phyloP scores from a whole-genome alignment of 257 asterid species.

The Linderniella brevidens region DNA sequence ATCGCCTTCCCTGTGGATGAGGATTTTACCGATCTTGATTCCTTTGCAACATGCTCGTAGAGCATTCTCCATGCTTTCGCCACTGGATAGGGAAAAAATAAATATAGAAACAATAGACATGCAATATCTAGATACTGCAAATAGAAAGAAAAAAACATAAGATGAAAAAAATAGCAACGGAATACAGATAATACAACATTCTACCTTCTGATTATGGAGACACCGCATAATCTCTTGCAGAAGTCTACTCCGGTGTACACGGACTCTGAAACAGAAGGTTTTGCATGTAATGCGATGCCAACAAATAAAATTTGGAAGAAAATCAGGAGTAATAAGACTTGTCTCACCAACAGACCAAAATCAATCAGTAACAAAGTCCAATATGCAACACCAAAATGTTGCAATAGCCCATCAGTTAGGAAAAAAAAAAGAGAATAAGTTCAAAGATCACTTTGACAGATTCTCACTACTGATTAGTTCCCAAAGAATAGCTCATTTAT shows the following conservation, averaged over 20 bases:
- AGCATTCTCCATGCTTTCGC: constrained; percentile 93
- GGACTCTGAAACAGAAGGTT: constrained; percentile 37
- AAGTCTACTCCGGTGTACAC: constrained; percentile 96
- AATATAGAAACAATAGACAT: background rate
- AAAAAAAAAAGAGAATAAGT: too few relatives aligned
- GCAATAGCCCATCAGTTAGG: too few relatives aligned
- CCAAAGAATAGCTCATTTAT: too few relatives aligned
- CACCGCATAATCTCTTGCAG: constrained; percentile 94
- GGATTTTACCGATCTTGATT: constrained; percentile 92
- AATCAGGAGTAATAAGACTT: too few relatives aligned
- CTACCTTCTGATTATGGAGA: constrained; percentile 90
- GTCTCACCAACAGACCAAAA: too few relatives aligned
- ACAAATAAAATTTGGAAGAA: too few relatives aligned
- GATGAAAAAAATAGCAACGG: background rate
- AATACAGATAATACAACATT: background rate
- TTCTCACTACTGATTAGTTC: too few relatives aligned
- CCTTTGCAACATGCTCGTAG: constrained; percentile 98
- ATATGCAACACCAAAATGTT: too few relatives aligned
- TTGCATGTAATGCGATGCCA: too few relatives aligned
- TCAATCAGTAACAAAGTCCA: too few relatives aligned
- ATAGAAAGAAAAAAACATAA: background rate
- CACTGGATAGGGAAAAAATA: constrained; percentile 23
- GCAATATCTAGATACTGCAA: background rate
- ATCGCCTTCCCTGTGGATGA: constrained; percentile 92
- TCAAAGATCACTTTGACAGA: too few relatives aligned